Evolutionary conservation across 148 eudicot genomes (phyloP), one percentile per base, ranked within the genome.

Genomic region (Cornus kousa): DNA sequence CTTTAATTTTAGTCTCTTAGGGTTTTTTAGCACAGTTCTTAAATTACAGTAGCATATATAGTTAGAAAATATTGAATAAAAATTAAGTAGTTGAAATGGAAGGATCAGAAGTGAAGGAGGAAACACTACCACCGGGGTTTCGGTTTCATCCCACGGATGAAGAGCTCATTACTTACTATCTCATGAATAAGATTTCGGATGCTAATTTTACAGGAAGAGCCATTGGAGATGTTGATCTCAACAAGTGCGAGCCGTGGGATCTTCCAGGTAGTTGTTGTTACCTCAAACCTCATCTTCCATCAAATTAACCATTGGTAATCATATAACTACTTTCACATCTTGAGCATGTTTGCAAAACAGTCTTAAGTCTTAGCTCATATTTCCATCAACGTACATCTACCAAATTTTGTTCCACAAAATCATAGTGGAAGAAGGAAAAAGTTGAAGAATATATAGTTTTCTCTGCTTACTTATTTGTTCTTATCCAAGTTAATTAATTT

Each of bases 191-290:
- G 88, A 91, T 93, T 48, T 86, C 97, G 0, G 97, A 93, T 76
- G 76, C 91, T 10, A 86, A 10, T 37, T 93, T 91, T 69, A 83
- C 90, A 2, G 89, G 89, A 12, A 86, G 90, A 70, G 97, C 97
- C 5, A 81, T 91, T 24, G 88, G 83, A 23, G 97, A 91, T 78
- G 97, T 91, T 76, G 97, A 93, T 83, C 94, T 93, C 62, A 93
- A 93, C 86, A 93, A 93, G 69, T 91, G 87, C 46, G 97, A 93
- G 86, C 97, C 97, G 0, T 93, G 97, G 97, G 97, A 93, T 89
- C 97, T 93, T 87, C 97, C 97, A 84, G 93, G 97, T 92, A 82
- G 13, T 53, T 53, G 13, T 53, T 53, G 14, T 53, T 2, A 53
- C 59, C 19, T 53, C 14, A 53, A 7, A 48, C 9, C 53, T 48